Percentiles rank a stretch among this genome's conserved stretches.
Conservation (phyloP, 2,329 filamentous ascomycete species). For the Lasiodiplodia sp. region DNA sequence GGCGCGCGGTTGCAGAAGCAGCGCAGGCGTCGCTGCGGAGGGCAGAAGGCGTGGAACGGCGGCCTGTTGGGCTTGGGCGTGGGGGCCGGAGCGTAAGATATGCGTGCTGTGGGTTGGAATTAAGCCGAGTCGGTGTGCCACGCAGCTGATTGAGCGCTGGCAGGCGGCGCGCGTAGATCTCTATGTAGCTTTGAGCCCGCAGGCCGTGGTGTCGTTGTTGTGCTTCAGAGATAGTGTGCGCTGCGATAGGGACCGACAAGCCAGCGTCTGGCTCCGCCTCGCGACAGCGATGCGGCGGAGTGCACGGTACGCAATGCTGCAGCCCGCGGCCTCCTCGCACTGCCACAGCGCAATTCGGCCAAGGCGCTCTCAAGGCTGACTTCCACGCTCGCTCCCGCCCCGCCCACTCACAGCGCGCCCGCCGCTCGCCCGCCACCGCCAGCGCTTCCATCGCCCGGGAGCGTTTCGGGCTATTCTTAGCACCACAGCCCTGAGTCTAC, state of each 20-base stretch:
- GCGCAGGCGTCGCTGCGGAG: constrained; percentile 23
- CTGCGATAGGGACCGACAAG: constrained; percentile 22
- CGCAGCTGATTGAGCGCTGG: constrained; percentile 2
- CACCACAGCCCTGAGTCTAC: constrained; percentile 4
- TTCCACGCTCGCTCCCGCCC: constrained; percentile 1
- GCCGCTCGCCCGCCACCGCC: constrained; percentile 11
- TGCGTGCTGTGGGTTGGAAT: constrained; percentile 21
- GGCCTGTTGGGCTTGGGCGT: constrained; percentile 7
- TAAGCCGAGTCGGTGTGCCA: constrained; percentile 24
- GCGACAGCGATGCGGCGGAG: constrained; percentile 12
- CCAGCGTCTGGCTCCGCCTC: constrained; percentile 15
- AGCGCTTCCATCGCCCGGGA: constrained; percentile 3
- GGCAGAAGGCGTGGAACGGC: constrained; percentile 17
- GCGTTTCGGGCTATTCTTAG: constrained; percentile 30
- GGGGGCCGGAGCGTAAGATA: constrained; percentile 25
- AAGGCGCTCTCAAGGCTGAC: constrained; percentile 19
- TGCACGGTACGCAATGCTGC: constrained; percentile 6
- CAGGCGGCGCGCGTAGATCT: constrained; percentile 18
- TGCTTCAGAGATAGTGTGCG: background rate
- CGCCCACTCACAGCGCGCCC: constrained; percentile 15
- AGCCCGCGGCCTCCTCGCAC: constrained; percentile 6
- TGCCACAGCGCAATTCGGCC: constrained; percentile 22
- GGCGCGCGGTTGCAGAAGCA: constrained; percentile 2
- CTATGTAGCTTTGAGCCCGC: background rate
- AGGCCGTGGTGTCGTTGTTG: background rate